Evolutionary conservation across 495 filamentous ascomycete species (phyloP), one percentile per base, ranked within the genome.

Genomic region (Trichoderma erinaceum): DNA sequence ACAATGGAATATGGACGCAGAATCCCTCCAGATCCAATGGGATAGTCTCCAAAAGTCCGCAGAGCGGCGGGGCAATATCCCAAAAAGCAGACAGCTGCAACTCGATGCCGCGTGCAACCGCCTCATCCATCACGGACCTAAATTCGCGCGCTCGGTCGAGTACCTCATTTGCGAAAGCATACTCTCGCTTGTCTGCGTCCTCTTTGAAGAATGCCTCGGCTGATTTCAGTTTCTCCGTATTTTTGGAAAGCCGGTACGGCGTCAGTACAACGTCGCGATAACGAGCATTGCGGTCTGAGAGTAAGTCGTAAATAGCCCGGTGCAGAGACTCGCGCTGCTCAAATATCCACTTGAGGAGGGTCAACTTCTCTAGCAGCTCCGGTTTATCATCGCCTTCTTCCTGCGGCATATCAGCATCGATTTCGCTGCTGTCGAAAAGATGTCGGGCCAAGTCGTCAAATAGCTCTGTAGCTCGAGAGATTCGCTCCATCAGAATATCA

Each of bases 381-480:
- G 95, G 93, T 74, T 94, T 90, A 75, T 97, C 94, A 72, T 97
- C 93, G 67, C 94, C 94, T 76, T 97, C 93, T 76, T 96, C 92
- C 72, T 97, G 93, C 0, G 92, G 89, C 67, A 89, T 84, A 71
- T 95, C 92, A 3, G 92, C 92, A 67, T 87, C 87, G 15, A 84
- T 84, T 41, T 86, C 81, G 70, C 87, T 89, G 0, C 88, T 89
- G 70, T 92, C 89, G 68, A 89, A 91, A 0, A 97, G 82, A 21
- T 86, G 85, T 63, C 84, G 82, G 63, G 86, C 88, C 18, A 97
- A 78, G 66, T 89, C 85, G 61, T 90, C 82, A 70, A 96, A 90
- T 65, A 89, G 85, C 43, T 85, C 77, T 21, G 89, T 87, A 5
- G 88, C 83, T 65, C 83, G 78, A 46, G 77, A 75, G 70, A 92